phyloP scores from a whole-genome alignment of 805 yeast genomes.

The Yarrowia divulgata region DNA sequence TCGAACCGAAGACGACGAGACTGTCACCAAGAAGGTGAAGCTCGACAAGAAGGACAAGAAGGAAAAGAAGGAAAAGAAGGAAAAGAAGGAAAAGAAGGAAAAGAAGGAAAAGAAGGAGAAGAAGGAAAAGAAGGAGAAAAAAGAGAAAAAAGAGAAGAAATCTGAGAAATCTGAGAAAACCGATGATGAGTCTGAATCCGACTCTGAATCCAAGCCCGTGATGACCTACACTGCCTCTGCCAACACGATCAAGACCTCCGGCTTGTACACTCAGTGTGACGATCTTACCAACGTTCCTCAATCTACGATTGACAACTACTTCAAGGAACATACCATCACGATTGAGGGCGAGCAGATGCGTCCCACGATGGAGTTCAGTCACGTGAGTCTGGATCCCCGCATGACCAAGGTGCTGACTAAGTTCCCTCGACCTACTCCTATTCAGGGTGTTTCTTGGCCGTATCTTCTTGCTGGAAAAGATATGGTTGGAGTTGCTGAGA shows the following conservation, averaged over 20 bases:
- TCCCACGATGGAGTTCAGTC: conserved; percentile 74
- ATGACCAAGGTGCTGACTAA: conserved; percentile 68
- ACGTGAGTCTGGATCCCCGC: conserved; percentile 62
- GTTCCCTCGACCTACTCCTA: conserved; percentile 93
- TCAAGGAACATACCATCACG: conserved; percentile 74
- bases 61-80: conserved; percentile 46
- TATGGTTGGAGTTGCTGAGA: conserved; percentile 96
- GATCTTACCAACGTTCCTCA: conserved; percentile 33
- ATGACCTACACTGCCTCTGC: conserved; percentile 49
- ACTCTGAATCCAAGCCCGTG: conserved; percentile 42
- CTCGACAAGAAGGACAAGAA: conserved; percentile 43
- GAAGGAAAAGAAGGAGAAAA: conserved; percentile 53
- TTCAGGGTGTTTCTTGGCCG: conserved; percentile 96
- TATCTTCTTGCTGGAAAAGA: conserved; percentile 77
- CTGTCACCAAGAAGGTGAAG: conserved; percentile 41
- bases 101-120: conserved; percentile 47
- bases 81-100: conserved; percentile 46
- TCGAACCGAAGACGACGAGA: conserved; percentile 37
- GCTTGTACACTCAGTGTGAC: conserved; percentile 13
- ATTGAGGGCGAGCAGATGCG: conserved; percentile 75
- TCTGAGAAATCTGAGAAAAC: conserved; percentile 46
- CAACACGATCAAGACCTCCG: conserved; percentile 12
- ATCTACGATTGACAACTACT: conserved; percentile 65
- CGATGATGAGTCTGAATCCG: too few species aligned
- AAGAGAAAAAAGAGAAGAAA: conserved; percentile 48